Evolutionary conservation across 768 basidiomycete species (phyloP).

Genomic region (Suillus brevipes): DNA sequence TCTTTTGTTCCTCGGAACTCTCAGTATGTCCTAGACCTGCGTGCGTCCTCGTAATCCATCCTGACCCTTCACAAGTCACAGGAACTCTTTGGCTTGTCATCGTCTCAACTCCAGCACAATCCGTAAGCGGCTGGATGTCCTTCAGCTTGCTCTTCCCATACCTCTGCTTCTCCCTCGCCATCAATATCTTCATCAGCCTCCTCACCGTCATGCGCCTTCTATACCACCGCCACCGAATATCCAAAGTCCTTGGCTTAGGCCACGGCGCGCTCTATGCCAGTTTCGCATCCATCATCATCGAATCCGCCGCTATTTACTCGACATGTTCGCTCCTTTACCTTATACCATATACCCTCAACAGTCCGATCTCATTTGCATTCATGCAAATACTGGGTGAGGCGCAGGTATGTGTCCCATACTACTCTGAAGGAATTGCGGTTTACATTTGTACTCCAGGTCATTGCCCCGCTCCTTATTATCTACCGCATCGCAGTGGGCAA

Average conservation of each 20-base stretch:
- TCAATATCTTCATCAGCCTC: slow-evolving; percentile 32
- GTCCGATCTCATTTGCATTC: slow-evolving; percentile 28
- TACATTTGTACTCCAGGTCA: slow-evolving; percentile 34
- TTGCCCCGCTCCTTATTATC: slow-evolving; percentile 49
- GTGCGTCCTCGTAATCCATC: not conserved
- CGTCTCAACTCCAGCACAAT: slow-evolving; percentile 24
- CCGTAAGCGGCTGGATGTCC: slow-evolving; percentile 29
- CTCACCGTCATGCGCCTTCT: slow-evolving; percentile 34
- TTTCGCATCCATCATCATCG: slow-evolving; percentile 36
- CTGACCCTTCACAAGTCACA: slow-evolving; percentile 21
- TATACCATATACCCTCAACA: slow-evolving; percentile 25
- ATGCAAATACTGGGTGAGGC: slow-evolving; percentile 32
- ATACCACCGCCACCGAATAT: slow-evolving; percentile 27
- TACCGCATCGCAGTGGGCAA: slow-evolving; percentile 48
- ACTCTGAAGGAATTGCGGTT: not conserved
- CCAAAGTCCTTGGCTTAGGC: slow-evolving; percentile 26
- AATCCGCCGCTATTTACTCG: slow-evolving; percentile 36
- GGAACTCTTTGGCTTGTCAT: slow-evolving; percentile 31
- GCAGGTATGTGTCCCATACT: slow-evolving; percentile 20
- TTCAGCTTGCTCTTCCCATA: slow-evolving; percentile 35
- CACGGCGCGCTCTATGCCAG: slow-evolving; percentile 31
- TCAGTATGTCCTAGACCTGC: slow-evolving; percentile 18
- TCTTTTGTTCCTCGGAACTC: slow-evolving; percentile 25
- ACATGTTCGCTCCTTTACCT: slow-evolving; percentile 34
- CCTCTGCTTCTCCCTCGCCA: slow-evolving; percentile 32